A percentile compares a stretch with the other conserved stretches of the same genome.
phyloP scores from a whole-genome alignment of 805 yeast genomes.

The Nadsonia fulvescens region DNA sequence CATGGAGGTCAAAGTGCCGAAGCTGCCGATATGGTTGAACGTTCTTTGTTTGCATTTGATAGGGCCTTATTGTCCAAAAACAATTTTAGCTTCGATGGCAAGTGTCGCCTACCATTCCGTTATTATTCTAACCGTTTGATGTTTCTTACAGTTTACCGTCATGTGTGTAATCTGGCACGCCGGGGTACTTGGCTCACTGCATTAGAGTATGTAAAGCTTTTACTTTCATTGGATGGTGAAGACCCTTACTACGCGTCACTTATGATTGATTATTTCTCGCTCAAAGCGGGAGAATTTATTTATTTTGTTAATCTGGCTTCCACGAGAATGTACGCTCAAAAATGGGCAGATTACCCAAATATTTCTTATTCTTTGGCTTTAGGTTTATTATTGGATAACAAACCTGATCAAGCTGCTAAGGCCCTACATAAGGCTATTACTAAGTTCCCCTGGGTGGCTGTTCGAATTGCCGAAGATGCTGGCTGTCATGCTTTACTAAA shows the following conservation, averaged over 20 bases:
- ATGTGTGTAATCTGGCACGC: conserved; percentile 51
- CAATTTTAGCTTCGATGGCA: conserved; percentile 30
- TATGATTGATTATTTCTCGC: conserved; percentile 64
- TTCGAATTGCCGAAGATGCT: conserved; percentile 5
- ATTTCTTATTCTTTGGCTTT: conserved; percentile 5
- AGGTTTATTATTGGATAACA: conserved; percentile 1
- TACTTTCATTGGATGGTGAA: conserved; percentile 40
- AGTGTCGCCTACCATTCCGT: conserved; percentile 59
- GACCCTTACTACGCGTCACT: conserved; percentile 78
- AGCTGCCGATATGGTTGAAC: conserved; percentile 57
- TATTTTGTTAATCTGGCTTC: conserved; percentile 27
- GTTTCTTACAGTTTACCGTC: conserved; percentile 54
- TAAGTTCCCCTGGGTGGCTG: conserved; percentile 5
- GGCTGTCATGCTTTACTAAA: too few species aligned
- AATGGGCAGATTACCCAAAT: conserved; percentile 1
- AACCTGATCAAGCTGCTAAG: conserved; percentile 2
- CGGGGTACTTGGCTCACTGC: conserved; percentile 69
- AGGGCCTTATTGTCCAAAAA: conserved; percentile 47
- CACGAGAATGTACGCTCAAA: conserved; percentile 1
- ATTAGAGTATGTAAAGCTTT: conserved; percentile 49
- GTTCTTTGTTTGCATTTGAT: conserved; percentile 65
- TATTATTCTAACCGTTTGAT: conserved; percentile 59
- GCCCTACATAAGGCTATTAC: conserved; percentile 3
- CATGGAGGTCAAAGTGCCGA: conserved; percentile 60
- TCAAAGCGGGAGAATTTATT: conserved; percentile 43